Evolutionary conservation across 192 early-diverging fungal species (phyloP).

Genomic region (Linnemannia hyalina): DNA sequence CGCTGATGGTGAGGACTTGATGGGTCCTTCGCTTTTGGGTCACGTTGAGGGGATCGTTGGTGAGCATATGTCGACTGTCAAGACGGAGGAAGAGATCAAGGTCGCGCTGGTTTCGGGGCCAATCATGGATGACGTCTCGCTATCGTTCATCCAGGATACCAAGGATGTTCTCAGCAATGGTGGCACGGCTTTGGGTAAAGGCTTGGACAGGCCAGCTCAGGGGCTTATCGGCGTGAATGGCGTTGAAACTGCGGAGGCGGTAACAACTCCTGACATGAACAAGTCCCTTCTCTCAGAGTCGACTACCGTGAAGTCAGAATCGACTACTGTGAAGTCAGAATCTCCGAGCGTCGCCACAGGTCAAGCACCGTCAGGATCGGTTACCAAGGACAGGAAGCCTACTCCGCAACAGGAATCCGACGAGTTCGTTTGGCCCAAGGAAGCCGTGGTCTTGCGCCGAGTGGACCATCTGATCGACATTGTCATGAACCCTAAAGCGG

Average conservation of each 20-base stretch:
- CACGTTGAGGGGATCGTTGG: background rate
- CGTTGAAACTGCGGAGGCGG: background rate
- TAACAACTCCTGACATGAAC: background rate
- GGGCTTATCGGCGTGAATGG: background rate
- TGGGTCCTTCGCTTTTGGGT: background rate
- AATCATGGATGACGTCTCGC: background rate
- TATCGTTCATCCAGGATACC: background rate
- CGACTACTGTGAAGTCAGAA: background rate
- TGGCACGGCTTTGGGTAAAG: background rate
- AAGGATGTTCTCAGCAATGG: background rate
- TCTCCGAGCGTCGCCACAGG: background rate
- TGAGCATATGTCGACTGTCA: background rate
- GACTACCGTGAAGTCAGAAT: background rate
- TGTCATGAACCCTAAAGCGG: slow-evolving; percentile 62
- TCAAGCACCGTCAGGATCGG: background rate
- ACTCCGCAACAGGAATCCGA: slow-evolving; percentile 33
- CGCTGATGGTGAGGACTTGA: background rate
- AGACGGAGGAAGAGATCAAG: background rate
- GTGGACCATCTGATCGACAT: slow-evolving; percentile 67
- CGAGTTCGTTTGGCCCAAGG: slow-evolving; percentile 65
- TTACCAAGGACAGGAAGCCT: slow-evolving; percentile 2
- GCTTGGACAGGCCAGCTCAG: background rate
- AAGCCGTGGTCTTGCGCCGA: slow-evolving; percentile 64
- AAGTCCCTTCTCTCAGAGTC: background rate
- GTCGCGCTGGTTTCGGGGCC: background rate